These are phyloP conservation scores for Antarctomyces pellizariae DNA, from an alignment of 495 filamentous ascomycete species.

Conservation along the genomic window DNA sequence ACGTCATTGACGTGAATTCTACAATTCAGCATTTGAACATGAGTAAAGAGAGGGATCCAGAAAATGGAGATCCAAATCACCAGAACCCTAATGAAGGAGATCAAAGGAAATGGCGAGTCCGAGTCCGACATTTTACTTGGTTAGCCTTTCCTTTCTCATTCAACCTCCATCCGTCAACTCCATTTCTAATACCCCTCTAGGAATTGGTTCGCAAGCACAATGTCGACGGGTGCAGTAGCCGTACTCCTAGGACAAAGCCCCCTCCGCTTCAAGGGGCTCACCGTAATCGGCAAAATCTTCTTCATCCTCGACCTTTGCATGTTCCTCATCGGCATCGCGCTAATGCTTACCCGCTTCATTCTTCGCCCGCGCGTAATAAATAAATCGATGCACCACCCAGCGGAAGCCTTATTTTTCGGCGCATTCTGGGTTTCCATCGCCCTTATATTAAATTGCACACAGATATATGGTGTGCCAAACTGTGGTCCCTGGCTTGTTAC, in stretches of 20 bases:
- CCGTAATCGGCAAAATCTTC: slow-evolving; percentile 31
- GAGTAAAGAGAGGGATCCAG: too few relatives aligned
- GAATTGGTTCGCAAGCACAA: slow-evolving; percentile 33
- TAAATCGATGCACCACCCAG: slow-evolving; percentile 32
- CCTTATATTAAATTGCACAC: slow-evolving; percentile 33
- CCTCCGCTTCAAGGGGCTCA: slow-evolving; percentile 31
- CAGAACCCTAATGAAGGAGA: too few relatives aligned
- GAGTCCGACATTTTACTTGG: too few relatives aligned
- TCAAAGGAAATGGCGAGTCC: too few relatives aligned
- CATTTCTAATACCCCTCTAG: too few relatives aligned
- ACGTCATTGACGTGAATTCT: too few relatives aligned
- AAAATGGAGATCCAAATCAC: too few relatives aligned
- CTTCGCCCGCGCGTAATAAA: slow-evolving; percentile 25
- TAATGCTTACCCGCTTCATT: slow-evolving; percentile 29
- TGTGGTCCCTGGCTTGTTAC: slow-evolving; percentile 18
- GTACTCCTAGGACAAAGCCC: slow-evolving; percentile 34
- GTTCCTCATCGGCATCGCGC: slow-evolving; percentile 28
- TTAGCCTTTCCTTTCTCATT: too few relatives aligned
- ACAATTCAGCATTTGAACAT: too few relatives aligned
- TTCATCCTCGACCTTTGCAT: slow-evolving; percentile 38
- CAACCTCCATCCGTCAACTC: too few relatives aligned
- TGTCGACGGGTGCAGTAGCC: slow-evolving; percentile 42
- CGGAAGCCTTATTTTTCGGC: slow-evolving; percentile 41
- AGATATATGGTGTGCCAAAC: slow-evolving; percentile 29
- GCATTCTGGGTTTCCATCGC: slow-evolving; percentile 43